Conservation (phyloP, 768 basidiomycete genomes). For the Naematelia encephala region DNA sequence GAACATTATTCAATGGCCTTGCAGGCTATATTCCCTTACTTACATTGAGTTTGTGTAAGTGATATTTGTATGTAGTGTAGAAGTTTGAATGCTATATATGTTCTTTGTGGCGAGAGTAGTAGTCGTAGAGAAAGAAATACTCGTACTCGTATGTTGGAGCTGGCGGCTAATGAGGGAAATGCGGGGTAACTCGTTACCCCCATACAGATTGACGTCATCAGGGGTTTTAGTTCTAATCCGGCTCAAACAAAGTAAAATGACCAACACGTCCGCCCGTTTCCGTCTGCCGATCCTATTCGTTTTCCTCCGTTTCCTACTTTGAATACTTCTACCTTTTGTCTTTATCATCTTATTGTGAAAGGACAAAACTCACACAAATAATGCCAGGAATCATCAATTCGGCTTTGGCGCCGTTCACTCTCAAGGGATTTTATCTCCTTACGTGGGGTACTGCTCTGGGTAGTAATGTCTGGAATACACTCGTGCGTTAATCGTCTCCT, state of each 20-base stretch:
- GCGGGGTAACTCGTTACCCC: not conserved
- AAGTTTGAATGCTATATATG: too few relatives aligned
- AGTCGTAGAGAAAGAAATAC: not conserved
- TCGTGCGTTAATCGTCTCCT: too few relatives aligned
- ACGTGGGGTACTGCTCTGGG: slow-evolving; percentile 46
- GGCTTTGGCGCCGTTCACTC: slow-evolving; percentile 42
- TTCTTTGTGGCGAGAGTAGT: not conserved
- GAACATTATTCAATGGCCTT: too few relatives aligned
- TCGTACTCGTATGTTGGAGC: not conserved
- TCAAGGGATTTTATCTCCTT: slow-evolving; percentile 46
- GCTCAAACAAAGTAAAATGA: too few relatives aligned
- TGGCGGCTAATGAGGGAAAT: not conserved
- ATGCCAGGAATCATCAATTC: slow-evolving; percentile 29
- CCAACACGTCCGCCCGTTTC: too few relatives aligned
- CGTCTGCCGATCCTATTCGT: not conserved
- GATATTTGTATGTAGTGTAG: too few relatives aligned
- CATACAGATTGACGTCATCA: not conserved
- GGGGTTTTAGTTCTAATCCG: too few relatives aligned
- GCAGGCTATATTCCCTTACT: too few relatives aligned
- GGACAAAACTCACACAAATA: too few relatives aligned
- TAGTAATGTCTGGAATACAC: slow-evolving; percentile 38
- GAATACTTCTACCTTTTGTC: not conserved
- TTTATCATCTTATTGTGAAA: not conserved
- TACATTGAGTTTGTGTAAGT: too few relatives aligned
- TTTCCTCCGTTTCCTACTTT: not conserved